Evolutionary conservation across 495 filamentous ascomycete species (phyloP), one percentile per base, ranked within the genome.

Genomic region (Aspergillus olivimuriae): DNA sequence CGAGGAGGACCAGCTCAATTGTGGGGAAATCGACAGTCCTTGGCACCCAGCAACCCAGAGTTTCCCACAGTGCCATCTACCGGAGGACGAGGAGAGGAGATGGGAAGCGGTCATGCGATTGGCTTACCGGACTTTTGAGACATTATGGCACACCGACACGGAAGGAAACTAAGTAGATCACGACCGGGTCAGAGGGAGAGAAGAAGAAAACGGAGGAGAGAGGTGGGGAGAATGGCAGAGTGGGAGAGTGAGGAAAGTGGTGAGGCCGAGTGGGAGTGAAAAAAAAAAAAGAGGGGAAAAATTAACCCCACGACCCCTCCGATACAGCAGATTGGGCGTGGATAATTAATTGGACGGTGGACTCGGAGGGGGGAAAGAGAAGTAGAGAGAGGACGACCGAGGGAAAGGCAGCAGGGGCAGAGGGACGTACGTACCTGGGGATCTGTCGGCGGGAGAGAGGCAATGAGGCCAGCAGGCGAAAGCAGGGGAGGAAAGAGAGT

Each of bases 111-210:
- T 23, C 16, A 12, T 11, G 30, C 21, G 48, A 51, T 40, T 48
- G 37, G 34, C 63, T 51, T 66, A 69, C 65, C 66, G 55, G 66
- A 68, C 55, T 68, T 68, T 53, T 65, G 63, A 64, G 63, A 62
- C 66, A 70, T 68, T 43, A 42, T 63, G 58, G 47, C 34, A 56
- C 41, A 53, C 28, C 34, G 26, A 51, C 37, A 43, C 28, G 26
- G 41, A 52, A 20, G 52, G 50, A 55, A 47, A 62, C 55, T 59
- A n/a, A n/a, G n/a, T n/a, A 46, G 23, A 53, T 34, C 44, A 46
- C 40, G 43, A 17, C 24, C 24, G 15, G 18, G 16, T 23, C 20
- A 33, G 34, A 41, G 16, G 26, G 4, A 19, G 14, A 16, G 16
- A 19, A 30, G 1, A 28, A 28, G 6, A 28, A 28, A 28, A 28